Conservation (phyloP, 2,329 filamentous ascomycete genomes). For the Falciphora oryzae region DNA sequence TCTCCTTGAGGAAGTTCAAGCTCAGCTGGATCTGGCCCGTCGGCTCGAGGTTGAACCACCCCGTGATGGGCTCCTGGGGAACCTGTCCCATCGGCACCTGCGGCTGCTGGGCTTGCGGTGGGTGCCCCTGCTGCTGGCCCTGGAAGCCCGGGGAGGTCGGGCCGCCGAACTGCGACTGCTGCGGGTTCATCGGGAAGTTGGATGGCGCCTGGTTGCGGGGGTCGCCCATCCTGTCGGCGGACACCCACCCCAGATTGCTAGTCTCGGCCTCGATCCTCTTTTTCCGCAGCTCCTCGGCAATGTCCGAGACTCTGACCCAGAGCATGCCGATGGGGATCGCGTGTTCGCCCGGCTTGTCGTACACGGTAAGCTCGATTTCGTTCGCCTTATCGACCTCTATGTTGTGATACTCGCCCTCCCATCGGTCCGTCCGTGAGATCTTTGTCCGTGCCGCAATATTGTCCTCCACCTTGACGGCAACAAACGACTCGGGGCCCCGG, state of each 20-base stretch:
- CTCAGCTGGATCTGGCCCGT: conserved; percentile 87
- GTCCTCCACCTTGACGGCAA: conserved; percentile 96
- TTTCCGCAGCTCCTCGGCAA: conserved; percentile 92
- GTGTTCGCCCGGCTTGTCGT: conserved; percentile 89
- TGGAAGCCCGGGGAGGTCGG: conserved; percentile 35
- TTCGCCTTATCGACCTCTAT: conserved; percentile 98
- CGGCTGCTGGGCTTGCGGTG: conserved; percentile 17
- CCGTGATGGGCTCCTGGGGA: conserved; percentile 65
- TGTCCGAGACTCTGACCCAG: conserved; percentile 95
- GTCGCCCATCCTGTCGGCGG: conserved; percentile 87
- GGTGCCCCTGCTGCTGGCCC: conserved; percentile 30
- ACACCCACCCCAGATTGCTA: conserved; percentile 92
- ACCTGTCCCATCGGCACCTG: conserved; percentile 34
- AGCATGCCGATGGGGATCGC: conserved; percentile 89
- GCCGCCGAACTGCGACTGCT: conserved; percentile 37
- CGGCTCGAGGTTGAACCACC: conserved; percentile 96
- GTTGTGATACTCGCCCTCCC: conserved; percentile 86
- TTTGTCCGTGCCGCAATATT: conserved; percentile 83
- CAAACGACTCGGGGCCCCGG: conserved; percentile 87
- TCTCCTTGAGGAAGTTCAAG: conserved; percentile 88
- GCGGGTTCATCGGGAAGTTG: conserved; percentile 54
- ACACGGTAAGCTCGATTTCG: conserved; percentile 95
- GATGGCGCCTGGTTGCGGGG: conserved; percentile 31
- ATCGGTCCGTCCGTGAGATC: conserved; percentile 78
- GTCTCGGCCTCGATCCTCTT: conserved; percentile 97